Base-by-base conservation (phyloP, 2,329 filamentous ascomycete species). In the Kalaharituber pfeilii region DNA sequence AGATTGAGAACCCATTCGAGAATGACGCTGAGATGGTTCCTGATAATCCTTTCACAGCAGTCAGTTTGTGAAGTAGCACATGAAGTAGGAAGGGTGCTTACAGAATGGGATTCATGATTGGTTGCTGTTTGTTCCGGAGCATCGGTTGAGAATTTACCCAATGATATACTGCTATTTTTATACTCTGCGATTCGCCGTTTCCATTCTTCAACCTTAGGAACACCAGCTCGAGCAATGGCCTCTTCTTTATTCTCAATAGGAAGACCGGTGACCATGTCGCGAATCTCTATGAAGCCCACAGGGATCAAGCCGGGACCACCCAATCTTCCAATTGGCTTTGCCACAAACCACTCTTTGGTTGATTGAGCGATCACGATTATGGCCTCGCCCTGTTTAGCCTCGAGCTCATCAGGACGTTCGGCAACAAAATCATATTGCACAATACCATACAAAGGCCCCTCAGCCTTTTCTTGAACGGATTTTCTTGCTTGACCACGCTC, bases 161-260 rank as follows among this genome's bases (percentile, higher is more conserved):
- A 73, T 0, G 88, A 89, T 66, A 98, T 96, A 70, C 91, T 96
- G 68, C 88, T 94, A 67, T 96, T 95, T 73, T 98, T 98, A 71
- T 98, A 98, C 60, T 95, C 89, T 54, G 89, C 89, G 0, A 91
- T 88, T 86, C 95, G 95, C 71, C 93, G 94, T 73, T 98, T 98
- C 91, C 91, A 98, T 65, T 98, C 91, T 66, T 98, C 91, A 2
- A 98, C 91, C 64, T 82, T 83, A 11, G 91, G 91, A 6, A 98
- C 88, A 20, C 89, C 88, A 1, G 91, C 91, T 62, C 82, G 81
- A 63, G 80, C 79, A 54, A 98, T 86, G 1, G 91, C 89, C 27
- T 88, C 88, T 25, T 84, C 75, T 0, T 89, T 80, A 67, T 96
- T 86, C 18, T 77, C 69, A 1, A 95, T 86, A 0, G 88, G 77